Percentiles rank a stretch among this genome's conserved stretches.
Conservation (phyloP, 768 basidiomycete species). For the Suillus discolor region DNA sequence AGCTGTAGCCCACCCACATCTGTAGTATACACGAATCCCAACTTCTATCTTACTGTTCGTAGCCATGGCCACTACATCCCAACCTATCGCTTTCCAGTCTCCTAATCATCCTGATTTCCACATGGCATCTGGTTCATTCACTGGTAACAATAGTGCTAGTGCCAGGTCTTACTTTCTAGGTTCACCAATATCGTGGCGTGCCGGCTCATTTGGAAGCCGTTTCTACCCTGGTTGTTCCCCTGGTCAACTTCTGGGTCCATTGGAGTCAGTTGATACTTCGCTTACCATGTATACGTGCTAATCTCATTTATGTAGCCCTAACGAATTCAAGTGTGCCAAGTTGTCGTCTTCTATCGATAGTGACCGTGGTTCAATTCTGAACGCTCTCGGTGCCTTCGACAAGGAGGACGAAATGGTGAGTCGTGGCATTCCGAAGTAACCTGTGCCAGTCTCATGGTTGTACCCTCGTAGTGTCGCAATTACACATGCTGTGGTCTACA, state of each 20-base stretch:
- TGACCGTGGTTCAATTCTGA: constrained; percentile 60
- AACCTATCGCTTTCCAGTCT: constrained; percentile 46
- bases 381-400: constrained; percentile 67
- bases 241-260: constrained; percentile 57
- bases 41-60: constrained; percentile 9
- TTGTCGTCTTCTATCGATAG: constrained; percentile 59
- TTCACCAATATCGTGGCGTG: constrained; percentile 72
- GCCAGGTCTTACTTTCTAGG: constrained; percentile 70
- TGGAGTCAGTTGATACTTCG: constrained; percentile 55
- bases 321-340: constrained; percentile 49
- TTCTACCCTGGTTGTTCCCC: constrained; percentile 67
- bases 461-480: constrained; percentile 64
- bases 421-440: constrained; percentile 15
- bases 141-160: constrained; percentile 49
- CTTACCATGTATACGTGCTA: background rate
- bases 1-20: constrained; percentile 9
- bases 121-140: constrained; percentile 54
- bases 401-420: constrained; percentile 74
- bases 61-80: constrained; percentile 40
- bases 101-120: constrained; percentile 26
- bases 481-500: constrained; percentile 89
- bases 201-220: constrained; percentile 64
- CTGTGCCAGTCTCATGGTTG: background rate
- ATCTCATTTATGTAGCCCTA: constrained; percentile 34
- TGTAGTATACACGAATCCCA: constrained; percentile 8